Base-by-base conservation (phyloP, 768 basidiomycete species). In the Lyophyllum atratum region DNA sequence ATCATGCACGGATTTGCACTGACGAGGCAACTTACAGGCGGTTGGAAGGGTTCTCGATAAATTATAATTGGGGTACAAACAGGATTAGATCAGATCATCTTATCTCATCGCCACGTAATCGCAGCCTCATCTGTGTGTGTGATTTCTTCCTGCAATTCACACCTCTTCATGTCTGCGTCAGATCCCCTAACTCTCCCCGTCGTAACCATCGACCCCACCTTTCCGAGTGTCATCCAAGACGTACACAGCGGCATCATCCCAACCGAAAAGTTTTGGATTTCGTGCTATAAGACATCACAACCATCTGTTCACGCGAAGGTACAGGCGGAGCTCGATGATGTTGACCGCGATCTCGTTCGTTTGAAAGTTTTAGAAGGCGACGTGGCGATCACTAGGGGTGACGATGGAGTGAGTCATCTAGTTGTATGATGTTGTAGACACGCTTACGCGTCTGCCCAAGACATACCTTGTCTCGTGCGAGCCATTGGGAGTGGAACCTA, bases 241-340 rank as follows among this genome's bases (percentile, higher is more conserved):
- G 84, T 92, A 2, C 72, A 76, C 17, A 78, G 83, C 34, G 87
- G 84, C 0, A 56, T 82, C 2, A 72, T 89, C 0, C 76, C 81
- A 0, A 70, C 66, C 4, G 90, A 92, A 56, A 79, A 79, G 55
- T 82, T 89, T 66, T 93, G 89, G 89, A 70, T 92, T 2, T 92
- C 90, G 3, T 87, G 85, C 66, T 92, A 92, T 73, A 77, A 80
- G 55, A 44, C 68, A 0, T 76, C 75, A 3, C 73, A 78, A 55
- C 70, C 75, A 19, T 84, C 85, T 8, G 80, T 89, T 0, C 90
- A 93, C 64, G 84, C 85, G 0, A 87, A 85, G 70, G 76, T 89
- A 22, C 70, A 72, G 24, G 80, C 83, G 4, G 68, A 74, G 42
- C 72, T 86, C 26, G 81, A 85, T 60, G 81, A 83, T n/a, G 70